Evolutionary conservation across 768 basidiomycete species (phyloP).

Genomic region (Hebeloma cylindrosporum): DNA sequence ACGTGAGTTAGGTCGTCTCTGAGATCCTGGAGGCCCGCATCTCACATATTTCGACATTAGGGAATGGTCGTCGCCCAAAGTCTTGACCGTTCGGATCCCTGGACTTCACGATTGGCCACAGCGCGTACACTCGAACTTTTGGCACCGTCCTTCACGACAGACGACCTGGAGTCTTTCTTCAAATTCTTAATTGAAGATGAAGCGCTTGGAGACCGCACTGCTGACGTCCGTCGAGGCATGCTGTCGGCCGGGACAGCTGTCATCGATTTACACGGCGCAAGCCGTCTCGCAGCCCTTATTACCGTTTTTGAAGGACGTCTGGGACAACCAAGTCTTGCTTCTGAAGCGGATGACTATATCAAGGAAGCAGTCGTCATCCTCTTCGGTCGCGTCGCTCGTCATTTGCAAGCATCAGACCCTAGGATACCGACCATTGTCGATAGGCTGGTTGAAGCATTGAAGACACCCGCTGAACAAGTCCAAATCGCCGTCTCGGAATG

Average conservation of each 20-base stretch:
- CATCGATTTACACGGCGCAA: constrained; percentile 81
- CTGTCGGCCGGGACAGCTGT: constrained; percentile 79
- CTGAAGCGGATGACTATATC: constrained; percentile 81
- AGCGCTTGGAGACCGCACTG: constrained; percentile 81
- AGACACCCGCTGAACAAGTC: constrained; percentile 94
- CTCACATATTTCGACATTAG: constrained; percentile 40
- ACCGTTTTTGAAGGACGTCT: constrained; percentile 81
- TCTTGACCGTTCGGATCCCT: constrained; percentile 87
- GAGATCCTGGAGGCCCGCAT: not conserved
- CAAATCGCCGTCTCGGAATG: constrained; percentile 97
- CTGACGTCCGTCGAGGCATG: constrained; percentile 85
- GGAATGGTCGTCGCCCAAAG: constrained; percentile 92
- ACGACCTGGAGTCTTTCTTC: constrained; percentile 73
- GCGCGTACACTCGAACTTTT: constrained; percentile 66
- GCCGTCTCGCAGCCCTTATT: constrained; percentile 71
- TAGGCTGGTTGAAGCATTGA: constrained; percentile 82
- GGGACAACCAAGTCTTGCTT: constrained; percentile 49
- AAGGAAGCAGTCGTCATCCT: constrained; percentile 95
- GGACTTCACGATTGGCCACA: constrained; percentile 77
- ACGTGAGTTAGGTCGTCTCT: constrained; percentile 47
- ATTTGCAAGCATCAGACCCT: constrained; percentile 73
- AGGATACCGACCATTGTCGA: constrained; percentile 83
- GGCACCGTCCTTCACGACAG: constrained; percentile 61
- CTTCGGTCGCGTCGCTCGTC: constrained; percentile 88
- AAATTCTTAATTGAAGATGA: constrained; percentile 81